Evolutionary conservation across 352 stramenopile species (phyloP), one percentile per base, ranked within the genome.

Genomic region (Elongisporangium anandrum): DNA sequence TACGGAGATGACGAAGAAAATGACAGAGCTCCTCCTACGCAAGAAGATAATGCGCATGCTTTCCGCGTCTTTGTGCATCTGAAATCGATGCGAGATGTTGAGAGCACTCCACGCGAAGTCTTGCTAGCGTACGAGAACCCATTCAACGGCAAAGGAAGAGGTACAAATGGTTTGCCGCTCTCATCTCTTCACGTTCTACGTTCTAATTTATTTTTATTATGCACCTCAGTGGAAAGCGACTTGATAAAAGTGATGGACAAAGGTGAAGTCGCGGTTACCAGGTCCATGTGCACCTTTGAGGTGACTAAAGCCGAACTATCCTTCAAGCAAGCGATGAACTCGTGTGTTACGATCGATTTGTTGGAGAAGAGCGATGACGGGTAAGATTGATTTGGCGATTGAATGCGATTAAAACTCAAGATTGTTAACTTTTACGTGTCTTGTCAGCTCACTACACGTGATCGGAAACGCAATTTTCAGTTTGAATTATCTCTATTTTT

Each of bases 401-500:
- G 29, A 8, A 19, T 57, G 3, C 41, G 13, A 22, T 53, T 53
- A 34, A 5, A 22, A 24, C 10, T 26, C 49, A 10, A 34, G 49
- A 53, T 26, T 52, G 16, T n/a, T n/a, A 16, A 52, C n/a, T 19
- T 5, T 52, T 15, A n/a, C 48, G 2, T 22, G n/a, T 13, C 6
- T 52, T 52, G 8, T 23, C 23, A 54, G 19, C 3, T 54, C 52
- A 26, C 21, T 65, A 49, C 29, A 41, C 6, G 21, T 57, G 0
- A 60, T 81, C 2, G 81, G 74, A 19, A 77, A 52, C 38, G 68
- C 73, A 6, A 57, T 81, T 12, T 92, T 92, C 65, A 90, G 75
- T 55, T 64, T 92, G n/a, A 88, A 81, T 56, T 92, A 87, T 41
- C 50, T 92, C 15, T 90, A 72, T 56, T 89, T 81, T 34, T 90